These are phyloP conservation scores for Aspergillus fumigatus DNA, from an alignment of 2,329 filamentous ascomycete species.

Conservation along the genomic window DNA sequence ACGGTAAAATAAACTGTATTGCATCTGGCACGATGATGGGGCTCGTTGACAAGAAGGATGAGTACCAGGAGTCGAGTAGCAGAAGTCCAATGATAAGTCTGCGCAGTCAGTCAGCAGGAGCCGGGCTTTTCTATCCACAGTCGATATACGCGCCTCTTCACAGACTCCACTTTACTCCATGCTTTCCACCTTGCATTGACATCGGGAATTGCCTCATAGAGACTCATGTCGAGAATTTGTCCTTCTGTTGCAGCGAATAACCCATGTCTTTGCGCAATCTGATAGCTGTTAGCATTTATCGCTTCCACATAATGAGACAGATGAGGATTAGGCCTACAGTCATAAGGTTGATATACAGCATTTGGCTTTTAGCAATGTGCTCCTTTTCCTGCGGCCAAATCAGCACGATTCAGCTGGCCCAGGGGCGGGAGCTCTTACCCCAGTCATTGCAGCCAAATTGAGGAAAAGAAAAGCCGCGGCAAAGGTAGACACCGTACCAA, in stretches of 20 bases:
- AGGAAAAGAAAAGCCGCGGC: slow-evolving; percentile 47
- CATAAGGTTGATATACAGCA: slow-evolving; percentile 49
- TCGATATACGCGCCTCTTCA: slow-evolving; percentile 37
- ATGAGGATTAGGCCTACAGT: slow-evolving; percentile 24
- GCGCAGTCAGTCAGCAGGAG: slow-evolving; percentile 4
- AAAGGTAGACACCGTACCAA: slow-evolving; percentile 43
- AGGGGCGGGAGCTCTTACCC: slow-evolving; percentile 21
- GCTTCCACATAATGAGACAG: background rate
- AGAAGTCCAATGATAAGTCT: slow-evolving; percentile 45
- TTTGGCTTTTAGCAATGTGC: slow-evolving; percentile 46
- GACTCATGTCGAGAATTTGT: slow-evolving; percentile 35
- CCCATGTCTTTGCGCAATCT: slow-evolving; percentile 47
- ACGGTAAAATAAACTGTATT: slow-evolving; percentile 44
- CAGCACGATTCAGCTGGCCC: background rate
- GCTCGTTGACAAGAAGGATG: slow-evolving; percentile 44
- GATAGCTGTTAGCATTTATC: background rate
- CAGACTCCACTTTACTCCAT: slow-evolving; percentile 50
- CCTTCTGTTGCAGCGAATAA: slow-evolving; percentile 48
- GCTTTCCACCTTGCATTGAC: slow-evolving; percentile 48
- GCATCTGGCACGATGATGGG: slow-evolving; percentile 45
- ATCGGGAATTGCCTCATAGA: slow-evolving; percentile 42
- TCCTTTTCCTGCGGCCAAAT: slow-evolving; percentile 32
- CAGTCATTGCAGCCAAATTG: slow-evolving; percentile 47
- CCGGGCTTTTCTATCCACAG: background rate
- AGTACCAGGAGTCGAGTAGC: slow-evolving; percentile 46